These are phyloP conservation scores for Platanthera guangdongensis DNA, from an alignment of 106 monocot species.

Conservation along the genomic window DNA sequence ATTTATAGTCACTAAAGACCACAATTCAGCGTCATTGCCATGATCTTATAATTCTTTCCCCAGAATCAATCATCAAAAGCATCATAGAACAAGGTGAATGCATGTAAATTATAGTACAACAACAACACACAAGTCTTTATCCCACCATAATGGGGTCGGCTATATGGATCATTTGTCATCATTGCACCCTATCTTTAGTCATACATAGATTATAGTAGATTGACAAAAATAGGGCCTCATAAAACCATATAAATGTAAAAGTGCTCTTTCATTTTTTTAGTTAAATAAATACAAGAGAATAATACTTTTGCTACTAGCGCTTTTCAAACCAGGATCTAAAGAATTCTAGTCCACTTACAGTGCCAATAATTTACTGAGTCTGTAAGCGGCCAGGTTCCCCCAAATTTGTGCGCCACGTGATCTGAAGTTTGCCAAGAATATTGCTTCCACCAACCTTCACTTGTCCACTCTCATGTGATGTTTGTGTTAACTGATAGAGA, in stretches of 20 bases:
- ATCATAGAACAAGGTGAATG: not conserved
- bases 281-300: not conserved
- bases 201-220: not conserved
- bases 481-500: conserved; percentile 62
- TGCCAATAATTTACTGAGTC: conserved; percentile 91
- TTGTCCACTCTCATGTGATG: conserved; percentile 39
- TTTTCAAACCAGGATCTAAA: not conserved
- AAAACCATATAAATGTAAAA: not conserved
- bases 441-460: conserved; percentile 61
- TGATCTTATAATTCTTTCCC: not conserved
- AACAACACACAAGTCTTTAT: too few relatives aligned
- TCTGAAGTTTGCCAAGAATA: conserved; percentile 97
- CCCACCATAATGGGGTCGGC: too few relatives aligned
- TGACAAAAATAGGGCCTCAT: not conserved
- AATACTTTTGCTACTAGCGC: not conserved
- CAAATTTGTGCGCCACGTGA: conserved; percentile 94
- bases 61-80: not conserved
- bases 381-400: conserved; percentile 97
- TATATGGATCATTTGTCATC: too few relatives aligned
- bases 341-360: conserved; percentile 32
- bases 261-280: not conserved
- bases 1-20: not conserved
- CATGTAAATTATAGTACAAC: too few relatives aligned
- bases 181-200: too few relatives aligned
- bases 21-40: not conserved